Conservation (phyloP, 106 monocot species). For the Narthecium ossifragum region DNA sequence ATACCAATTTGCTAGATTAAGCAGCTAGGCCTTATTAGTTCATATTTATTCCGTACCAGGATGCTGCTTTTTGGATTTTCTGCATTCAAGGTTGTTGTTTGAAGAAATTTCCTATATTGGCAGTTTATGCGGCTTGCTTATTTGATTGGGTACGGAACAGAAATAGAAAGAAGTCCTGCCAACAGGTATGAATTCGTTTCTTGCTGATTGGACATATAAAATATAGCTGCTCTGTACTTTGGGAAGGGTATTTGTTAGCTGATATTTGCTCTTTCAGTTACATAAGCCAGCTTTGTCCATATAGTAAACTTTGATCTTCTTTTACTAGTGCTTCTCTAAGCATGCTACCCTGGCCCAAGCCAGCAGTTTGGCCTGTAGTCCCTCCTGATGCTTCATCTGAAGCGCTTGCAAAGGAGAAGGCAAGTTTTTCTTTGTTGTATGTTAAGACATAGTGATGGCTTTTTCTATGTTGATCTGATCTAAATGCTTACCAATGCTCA, state of each 20-base stretch:
- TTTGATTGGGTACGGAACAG: conserved; percentile 79
- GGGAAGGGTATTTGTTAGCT: too few relatives aligned
- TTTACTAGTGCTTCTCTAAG: conserved; percentile 82
- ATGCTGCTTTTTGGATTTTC: neutral
- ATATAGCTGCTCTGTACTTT: too few relatives aligned
- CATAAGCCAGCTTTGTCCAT: too few relatives aligned
- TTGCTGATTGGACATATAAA: neutral
- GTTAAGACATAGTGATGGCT: too few relatives aligned
- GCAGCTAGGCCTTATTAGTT: neutral
- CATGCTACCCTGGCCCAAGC: conserved; percentile 99
- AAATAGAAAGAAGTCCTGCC: conserved; percentile 80
- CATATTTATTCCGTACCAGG: neutral
- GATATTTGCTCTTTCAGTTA: too few relatives aligned
- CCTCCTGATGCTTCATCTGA: conserved; percentile 76
- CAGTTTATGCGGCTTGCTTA: conserved; percentile 99
- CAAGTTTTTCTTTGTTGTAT: conserved; percentile 36
- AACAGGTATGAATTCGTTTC: conserved; percentile 59
- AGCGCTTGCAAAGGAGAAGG: conserved; percentile 84
- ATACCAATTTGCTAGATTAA: neutral
- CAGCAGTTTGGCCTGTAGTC: conserved; percentile 76
- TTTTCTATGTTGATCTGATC: too few relatives aligned
- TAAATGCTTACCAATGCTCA: too few relatives aligned
- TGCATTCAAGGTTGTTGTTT: conserved; percentile 6
- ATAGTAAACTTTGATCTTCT: neutral
- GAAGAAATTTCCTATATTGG: conserved; percentile 14